Conservation (phyloP, 768 basidiomycete species). For the Kwoniella sp. region DNA sequence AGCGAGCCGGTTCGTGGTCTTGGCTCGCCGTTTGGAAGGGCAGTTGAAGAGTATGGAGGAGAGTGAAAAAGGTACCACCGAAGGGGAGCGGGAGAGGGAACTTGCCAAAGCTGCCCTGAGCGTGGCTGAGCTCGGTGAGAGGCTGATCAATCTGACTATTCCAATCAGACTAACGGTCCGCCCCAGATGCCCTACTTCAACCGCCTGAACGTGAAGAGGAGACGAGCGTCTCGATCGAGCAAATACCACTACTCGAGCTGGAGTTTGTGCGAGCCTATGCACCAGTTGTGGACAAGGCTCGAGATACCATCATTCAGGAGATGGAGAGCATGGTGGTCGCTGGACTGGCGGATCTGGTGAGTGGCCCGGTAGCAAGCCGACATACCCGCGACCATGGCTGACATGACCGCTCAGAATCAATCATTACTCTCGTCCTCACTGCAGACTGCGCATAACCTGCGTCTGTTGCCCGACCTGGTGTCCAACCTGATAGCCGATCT, state of each 20-base stretch:
- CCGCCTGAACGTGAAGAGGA: constrained; percentile 7
- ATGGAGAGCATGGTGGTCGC: constrained; percentile 88
- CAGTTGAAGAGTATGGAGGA: constrained; percentile 72
- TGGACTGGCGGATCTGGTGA: constrained; percentile 71
- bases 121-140: constrained; percentile 80
- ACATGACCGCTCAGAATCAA: constrained; percentile 62
- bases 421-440: constrained; percentile 84
- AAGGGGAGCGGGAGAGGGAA: constrained; percentile 77
- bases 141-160: background rate
- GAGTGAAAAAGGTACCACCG: constrained; percentile 51
- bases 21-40: constrained; percentile 72
- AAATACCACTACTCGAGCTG: constrained; percentile 67
- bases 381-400: background rate
- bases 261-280: constrained; percentile 66
- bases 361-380: constrained; percentile 30
- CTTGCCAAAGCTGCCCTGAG: constrained; percentile 93
- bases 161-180: background rate
- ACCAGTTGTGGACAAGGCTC: constrained; percentile 67
- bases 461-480: constrained; percentile 76
- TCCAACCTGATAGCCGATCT: constrained; percentile 72
- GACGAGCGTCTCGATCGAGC: constrained; percentile 19
- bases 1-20: constrained; percentile 74
- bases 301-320: constrained; percentile 66
- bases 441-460: constrained; percentile 91
- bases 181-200: constrained; percentile 19